A percentile compares a stretch with the other conserved stretches of the same genome.
These are phyloP conservation scores for Microcyclosporella mali DNA, from an alignment of 2,329 filamentous ascomycete species.

Conservation along the genomic window DNA sequence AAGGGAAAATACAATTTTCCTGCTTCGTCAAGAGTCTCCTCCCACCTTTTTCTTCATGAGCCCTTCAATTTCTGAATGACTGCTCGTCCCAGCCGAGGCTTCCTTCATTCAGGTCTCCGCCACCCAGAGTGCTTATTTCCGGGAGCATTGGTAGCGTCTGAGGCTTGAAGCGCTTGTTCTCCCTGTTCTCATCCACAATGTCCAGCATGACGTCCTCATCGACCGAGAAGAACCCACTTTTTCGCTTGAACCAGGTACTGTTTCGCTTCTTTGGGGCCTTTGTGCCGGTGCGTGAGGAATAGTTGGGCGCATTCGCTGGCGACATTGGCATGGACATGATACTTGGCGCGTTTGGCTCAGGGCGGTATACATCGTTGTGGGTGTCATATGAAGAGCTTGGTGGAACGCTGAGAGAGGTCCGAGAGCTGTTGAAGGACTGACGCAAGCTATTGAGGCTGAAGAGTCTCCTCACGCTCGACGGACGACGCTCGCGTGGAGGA, in stretches of 20 bases:
- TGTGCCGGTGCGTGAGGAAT: no score
- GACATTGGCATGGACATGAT: not conserved
- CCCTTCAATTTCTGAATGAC: constrained; percentile 21
- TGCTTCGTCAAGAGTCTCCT: not conserved
- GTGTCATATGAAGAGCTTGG: constrained; percentile 8
- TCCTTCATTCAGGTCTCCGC: constrained; percentile 21
- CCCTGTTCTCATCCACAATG: constrained; percentile 22
- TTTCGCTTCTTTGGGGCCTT: constrained; percentile 20
- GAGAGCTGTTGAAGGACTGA: constrained; percentile 32
- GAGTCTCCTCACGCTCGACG: constrained; percentile 27
- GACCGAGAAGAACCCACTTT: constrained; percentile 29
- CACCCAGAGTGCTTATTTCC: constrained; percentile 23
- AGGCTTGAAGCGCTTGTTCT: constrained; percentile 23
- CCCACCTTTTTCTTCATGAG: not conserved
- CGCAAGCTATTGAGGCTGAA: constrained; percentile 30
- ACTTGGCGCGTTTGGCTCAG: not conserved
- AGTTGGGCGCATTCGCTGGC: no score
- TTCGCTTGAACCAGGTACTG: constrained; percentile 33
- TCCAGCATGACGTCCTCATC: constrained; percentile 23
- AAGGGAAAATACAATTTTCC: not conserved
- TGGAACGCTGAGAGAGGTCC: constrained; percentile 26
- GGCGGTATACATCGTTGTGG: constrained; percentile 3
- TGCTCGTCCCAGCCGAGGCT: constrained; percentile 29
- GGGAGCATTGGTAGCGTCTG: constrained; percentile 24
- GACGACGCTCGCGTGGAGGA: not conserved